Conservation (phyloP, 2,329 filamentous ascomycete species). For the Pyrenophora teres region DNA sequence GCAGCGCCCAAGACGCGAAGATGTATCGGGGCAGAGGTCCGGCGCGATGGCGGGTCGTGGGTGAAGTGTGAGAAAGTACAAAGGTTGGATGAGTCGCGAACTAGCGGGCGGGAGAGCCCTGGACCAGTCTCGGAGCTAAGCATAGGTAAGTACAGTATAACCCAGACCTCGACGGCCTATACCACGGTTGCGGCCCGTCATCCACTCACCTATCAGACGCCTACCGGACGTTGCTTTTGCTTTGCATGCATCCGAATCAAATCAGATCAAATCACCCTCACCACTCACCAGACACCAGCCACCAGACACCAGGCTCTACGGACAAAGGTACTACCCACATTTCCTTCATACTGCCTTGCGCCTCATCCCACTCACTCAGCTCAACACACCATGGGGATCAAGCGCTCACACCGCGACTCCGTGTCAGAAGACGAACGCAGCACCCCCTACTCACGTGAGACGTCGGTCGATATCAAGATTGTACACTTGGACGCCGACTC, state of each 20-base stretch:
- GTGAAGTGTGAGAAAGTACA: slow-evolving; percentile 19
- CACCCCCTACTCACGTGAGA: slow-evolving; percentile 35
- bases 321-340: slow-evolving; percentile 35
- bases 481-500: slow-evolving; percentile 59
- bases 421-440: slow-evolving; percentile 48
- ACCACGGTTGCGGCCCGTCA: not conserved
- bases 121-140: slow-evolving; percentile 12
- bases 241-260: not conserved
- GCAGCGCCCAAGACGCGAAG: slow-evolving; percentile 33
- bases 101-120: slow-evolving; percentile 7
- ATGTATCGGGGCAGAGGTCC: slow-evolving; percentile 18
- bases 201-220: slow-evolving; percentile 4
- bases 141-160: too few relatives aligned
- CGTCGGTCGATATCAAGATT: slow-evolving; percentile 48
- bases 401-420: slow-evolving; percentile 62
- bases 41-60: slow-evolving; percentile 15
- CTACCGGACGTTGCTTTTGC: not conserved
- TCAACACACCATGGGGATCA: slow-evolving; percentile 56
- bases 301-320: slow-evolving; percentile 7
- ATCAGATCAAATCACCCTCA: too few relatives aligned
- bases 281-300: too few relatives aligned
- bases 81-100: slow-evolving; percentile 16
- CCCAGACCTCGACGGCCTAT: not conserved
- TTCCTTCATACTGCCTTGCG: slow-evolving; percentile 12
- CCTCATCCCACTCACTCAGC: slow-evolving; percentile 14